Evolutionary conservation across 1,284 basidiomycete genomes (phyloP).

Genomic region (Cryptococcus sp.): DNA sequence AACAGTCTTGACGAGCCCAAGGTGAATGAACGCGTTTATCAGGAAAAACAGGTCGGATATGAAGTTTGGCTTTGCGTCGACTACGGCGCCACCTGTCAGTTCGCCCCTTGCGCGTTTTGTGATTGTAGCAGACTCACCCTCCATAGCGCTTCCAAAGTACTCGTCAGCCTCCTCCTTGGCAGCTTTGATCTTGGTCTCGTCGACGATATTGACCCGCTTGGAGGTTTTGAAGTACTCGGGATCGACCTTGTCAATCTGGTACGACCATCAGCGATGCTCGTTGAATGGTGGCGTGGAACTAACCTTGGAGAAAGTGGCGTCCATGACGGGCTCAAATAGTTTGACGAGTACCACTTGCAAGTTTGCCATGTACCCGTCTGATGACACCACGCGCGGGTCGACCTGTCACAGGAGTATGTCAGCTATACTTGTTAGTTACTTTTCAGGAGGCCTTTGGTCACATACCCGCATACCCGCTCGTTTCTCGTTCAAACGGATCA

Average conservation of each 20-base stretch:
- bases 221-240: conserved; percentile 72
- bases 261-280: not conserved
- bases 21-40: conserved; percentile 75
- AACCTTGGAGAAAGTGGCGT: conserved; percentile 83
- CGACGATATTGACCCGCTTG: conserved; percentile 66
- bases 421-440: not conserved
- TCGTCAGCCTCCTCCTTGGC: conserved; percentile 72
- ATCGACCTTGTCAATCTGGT: conserved; percentile 87
- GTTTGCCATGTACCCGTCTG: conserved; percentile 92
- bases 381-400: conserved; percentile 76
- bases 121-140: conserved; percentile 14
- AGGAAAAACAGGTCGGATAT: conserved; percentile 95
- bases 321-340: conserved; percentile 97
- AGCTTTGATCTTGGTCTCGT: conserved; percentile 88
- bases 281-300: conserved; percentile 6
- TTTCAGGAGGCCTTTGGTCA: not conserved
- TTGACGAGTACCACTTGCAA: conserved; percentile 75
- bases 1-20: conserved; percentile 77
- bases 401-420: conserved; percentile 55
- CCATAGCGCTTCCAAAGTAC: conserved; percentile 61
- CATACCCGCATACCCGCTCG: conserved; percentile 82
- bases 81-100: conserved; percentile 5
- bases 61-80: conserved; percentile 62
- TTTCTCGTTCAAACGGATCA: conserved; percentile 73
- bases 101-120: not conserved